Evolutionary conservation across 805 yeast species (phyloP), one percentile per base, ranked within the genome.

Genomic region (Suhomyces kilbournensis): DNA sequence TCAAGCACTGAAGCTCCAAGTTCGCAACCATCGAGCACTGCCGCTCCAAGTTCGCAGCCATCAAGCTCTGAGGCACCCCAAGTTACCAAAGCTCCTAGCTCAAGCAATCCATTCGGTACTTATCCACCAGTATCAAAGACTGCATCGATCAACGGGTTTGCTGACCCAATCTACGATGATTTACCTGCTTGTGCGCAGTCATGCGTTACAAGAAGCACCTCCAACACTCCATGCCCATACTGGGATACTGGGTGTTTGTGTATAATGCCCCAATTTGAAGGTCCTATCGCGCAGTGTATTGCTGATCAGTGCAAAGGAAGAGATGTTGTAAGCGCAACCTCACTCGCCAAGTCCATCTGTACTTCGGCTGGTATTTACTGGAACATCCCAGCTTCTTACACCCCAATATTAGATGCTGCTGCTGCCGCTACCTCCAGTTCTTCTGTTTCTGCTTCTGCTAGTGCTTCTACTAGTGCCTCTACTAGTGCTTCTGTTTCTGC

Each of bases 221-320:
- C 68, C 9, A 56, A 59, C 43, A 71, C 76, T 17, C 77, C 77
- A 45, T 74, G 78, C 55, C 78, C 78, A 46, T 71, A 72, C 68
- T 74, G 77, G 77, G 78, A 74, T 58, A 67, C 77, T 43, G 78
- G 78, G 19, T 74, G 78, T 63, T 68, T 74, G 51, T 74, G 78
- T 67, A 72, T 71, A 40, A 72, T 74, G 70, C 62, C 73, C 40
- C 56, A 56, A 43, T 74, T 69, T 64, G 64, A 62, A 30, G 66
- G 66, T 23, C 55, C 53, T 7, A 69, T 74, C 28, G 77, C 71
- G 44, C 58, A 66, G 82, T 74, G 78, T 69, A 52, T 65, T 28
- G 64, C 65, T 30, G 49, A 74, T 77, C 72, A 42, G 44, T 65
- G 68, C 51, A 50, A 57, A 17, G 76, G 76, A 53, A 44, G 51